These are phyloP conservation scores for Huntiella moniliformis DNA, from an alignment of 2,329 filamentous ascomycete species.

Conservation along the genomic window DNA sequence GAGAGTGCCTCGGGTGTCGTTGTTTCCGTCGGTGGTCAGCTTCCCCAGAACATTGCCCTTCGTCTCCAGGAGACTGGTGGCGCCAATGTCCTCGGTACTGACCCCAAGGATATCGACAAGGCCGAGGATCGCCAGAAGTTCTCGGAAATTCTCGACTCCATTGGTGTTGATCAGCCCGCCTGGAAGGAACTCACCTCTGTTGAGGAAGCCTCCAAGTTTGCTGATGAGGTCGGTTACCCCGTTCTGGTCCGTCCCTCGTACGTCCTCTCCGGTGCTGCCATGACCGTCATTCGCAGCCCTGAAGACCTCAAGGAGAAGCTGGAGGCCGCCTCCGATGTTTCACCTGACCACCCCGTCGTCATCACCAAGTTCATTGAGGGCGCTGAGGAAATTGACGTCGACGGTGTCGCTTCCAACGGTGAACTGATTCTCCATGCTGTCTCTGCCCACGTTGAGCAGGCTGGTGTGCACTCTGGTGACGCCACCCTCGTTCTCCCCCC, in stretches of 20 bases:
- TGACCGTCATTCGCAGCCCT: constrained; percentile 85
- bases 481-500: constrained; percentile 88
- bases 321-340: constrained; percentile 72
- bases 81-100: constrained; percentile 78
- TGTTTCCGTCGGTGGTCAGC: constrained; percentile 86
- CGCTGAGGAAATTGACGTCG: constrained; percentile 89
- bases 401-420: constrained; percentile 74
- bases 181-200: constrained; percentile 96
- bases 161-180: constrained; percentile 87
- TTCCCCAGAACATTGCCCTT: constrained; percentile 93
- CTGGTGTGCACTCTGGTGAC: constrained; percentile 94
- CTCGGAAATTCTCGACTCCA: constrained; percentile 89
- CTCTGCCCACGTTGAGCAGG: constrained; percentile 89
- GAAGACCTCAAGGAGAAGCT: constrained; percentile 91
- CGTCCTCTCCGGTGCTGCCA: constrained; percentile 90
- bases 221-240: constrained; percentile 70
- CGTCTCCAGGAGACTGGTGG: constrained; percentile 80
- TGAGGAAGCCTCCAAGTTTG: constrained; percentile 71
- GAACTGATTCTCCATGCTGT: constrained; percentile 81
- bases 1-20: constrained; percentile 74
- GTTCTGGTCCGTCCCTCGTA: constrained; percentile 90
- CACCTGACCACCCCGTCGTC: constrained; percentile 90
- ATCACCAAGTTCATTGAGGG: constrained; percentile 98
- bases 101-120: constrained; percentile 90
- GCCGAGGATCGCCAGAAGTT: constrained; percentile 98